Percentiles rank a stretch among this genome's conserved stretches.
phyloP scores from a whole-genome alignment of 2,329 filamentous ascomycete genomes.

The Paraconiothyrium brasiliense region DNA sequence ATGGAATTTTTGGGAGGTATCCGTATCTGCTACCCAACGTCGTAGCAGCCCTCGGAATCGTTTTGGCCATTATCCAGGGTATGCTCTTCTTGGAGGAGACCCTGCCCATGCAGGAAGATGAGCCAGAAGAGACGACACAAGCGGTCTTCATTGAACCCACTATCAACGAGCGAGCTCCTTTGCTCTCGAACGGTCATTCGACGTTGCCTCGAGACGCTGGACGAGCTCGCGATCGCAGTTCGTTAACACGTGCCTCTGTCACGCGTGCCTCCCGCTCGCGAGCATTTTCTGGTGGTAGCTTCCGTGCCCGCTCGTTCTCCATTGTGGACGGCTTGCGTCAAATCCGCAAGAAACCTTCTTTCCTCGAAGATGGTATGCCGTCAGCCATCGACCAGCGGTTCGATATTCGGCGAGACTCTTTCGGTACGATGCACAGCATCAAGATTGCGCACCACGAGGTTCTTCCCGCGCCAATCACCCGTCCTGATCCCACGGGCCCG shows the following conservation, averaged over 20 bases:
- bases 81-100: conserved; percentile 87
- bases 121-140: conserved; percentile 53
- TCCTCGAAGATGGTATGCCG: conserved; percentile 49
- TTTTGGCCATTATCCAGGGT: conserved; percentile 81
- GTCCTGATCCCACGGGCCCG: conserved; percentile 20
- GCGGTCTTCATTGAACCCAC: conserved; percentile 71
- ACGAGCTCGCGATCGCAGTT: conserved; percentile 43
- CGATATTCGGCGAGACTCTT: conserved; percentile 47
- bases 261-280: conserved; percentile 37
- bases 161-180: conserved; percentile 73
- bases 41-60: conserved; percentile 78
- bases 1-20: conserved; percentile 77
- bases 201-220: conserved; percentile 57
- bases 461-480: conserved; percentile 27
- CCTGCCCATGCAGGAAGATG: conserved; percentile 67
- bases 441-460: conserved; percentile 38
- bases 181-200: conserved; percentile 57
- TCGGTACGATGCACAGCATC: conserved; percentile 50
- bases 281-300: conserved; percentile 35
- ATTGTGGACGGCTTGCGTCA: conserved; percentile 43
- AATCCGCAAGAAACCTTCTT: conserved; percentile 47
- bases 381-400: conserved; percentile 44
- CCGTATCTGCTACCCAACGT: conserved; percentile 92
- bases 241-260: conserved; percentile 29
- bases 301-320: conserved; percentile 39